Percentiles rank a stretch among this genome's conserved stretches.
phyloP scores from a whole-genome alignment of 2,329 filamentous ascomycete species.

The Colletotrichum navitas region DNA sequence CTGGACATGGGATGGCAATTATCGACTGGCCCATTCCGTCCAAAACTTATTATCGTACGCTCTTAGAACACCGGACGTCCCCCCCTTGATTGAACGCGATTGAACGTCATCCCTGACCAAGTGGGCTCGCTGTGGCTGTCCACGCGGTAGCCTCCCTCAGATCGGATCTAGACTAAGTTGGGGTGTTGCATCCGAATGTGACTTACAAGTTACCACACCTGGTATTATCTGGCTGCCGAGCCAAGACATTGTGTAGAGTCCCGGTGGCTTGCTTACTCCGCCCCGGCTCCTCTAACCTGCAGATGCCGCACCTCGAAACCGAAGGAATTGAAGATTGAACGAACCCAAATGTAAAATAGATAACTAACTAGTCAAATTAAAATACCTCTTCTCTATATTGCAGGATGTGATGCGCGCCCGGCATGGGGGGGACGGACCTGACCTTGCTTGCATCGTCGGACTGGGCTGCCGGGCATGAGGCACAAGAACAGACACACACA shows the following conservation, averaged over 20 bases:
- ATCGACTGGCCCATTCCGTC: not conserved
- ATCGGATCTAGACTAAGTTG: conserved; percentile 22
- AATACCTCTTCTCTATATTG: not conserved
- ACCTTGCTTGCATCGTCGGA: not conserved
- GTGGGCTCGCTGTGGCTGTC: conserved; percentile 11
- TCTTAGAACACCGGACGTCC: not conserved
- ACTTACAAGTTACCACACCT: too few relatives aligned
- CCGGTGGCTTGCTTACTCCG: not conserved
- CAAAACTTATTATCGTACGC: not conserved
- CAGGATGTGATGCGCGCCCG: not conserved
- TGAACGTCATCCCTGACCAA: conserved; percentile 24
- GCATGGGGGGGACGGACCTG: not conserved
- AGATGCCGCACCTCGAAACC: not conserved
- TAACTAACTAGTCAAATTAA: not conserved
- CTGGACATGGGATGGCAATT: not conserved
- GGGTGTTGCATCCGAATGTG: conserved; percentile 30
- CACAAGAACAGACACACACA: not conserved
- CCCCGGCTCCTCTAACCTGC: not conserved
- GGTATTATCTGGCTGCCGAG: not conserved
- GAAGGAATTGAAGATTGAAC: not conserved
- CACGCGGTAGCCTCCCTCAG: conserved; percentile 23
- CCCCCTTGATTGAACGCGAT: not conserved
- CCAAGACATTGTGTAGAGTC: not conserved
- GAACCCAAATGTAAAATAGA: not conserved
- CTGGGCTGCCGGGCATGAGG: not conserved